Evolutionary conservation across 306 rosid genomes (phyloP).

Genomic region (Macrotyloma uniflorum): DNA sequence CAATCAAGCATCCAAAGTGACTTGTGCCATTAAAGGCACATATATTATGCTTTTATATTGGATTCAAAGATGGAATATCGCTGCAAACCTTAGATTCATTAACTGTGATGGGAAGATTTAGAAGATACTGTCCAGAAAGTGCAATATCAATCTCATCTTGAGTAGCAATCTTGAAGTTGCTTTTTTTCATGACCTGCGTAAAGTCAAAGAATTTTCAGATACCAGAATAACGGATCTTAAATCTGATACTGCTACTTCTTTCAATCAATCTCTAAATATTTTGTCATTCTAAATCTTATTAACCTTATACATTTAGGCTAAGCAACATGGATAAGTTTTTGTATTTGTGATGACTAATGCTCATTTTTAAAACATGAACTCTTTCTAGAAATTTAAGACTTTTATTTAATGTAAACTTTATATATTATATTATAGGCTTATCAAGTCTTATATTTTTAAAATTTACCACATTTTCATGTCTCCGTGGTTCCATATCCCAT

Average conservation of each 20-base stretch:
- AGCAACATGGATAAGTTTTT: background rate
- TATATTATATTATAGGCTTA: too few relatives aligned
- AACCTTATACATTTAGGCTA: background rate
- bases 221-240: background rate
- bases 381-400: too few relatives aligned
- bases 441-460: too few relatives aligned
- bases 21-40: background rate
- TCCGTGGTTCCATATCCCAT: too few relatives aligned
- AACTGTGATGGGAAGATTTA: conserved; percentile 88
- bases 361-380: too few relatives aligned
- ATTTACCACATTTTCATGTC: too few relatives aligned
- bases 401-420: too few relatives aligned
- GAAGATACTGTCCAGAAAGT: conserved; percentile 86
- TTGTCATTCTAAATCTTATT: conserved; percentile 1
- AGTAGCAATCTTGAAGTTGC: conserved; percentile 84
- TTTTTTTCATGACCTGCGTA: conserved; percentile 77
- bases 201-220: conserved; percentile 11
- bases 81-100: conserved; percentile 77
- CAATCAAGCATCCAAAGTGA: conserved; percentile 23
- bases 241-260: too few relatives aligned
- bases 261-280: background rate
- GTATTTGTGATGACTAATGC: too few relatives aligned
- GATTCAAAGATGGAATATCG: background rate
- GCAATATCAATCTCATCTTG: conserved; percentile 82
- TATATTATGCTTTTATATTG: background rate